These are phyloP conservation scores for Calonectria honghensis DNA, from an alignment of 2,329 filamentous ascomycete genomes.

Conservation along the genomic window DNA sequence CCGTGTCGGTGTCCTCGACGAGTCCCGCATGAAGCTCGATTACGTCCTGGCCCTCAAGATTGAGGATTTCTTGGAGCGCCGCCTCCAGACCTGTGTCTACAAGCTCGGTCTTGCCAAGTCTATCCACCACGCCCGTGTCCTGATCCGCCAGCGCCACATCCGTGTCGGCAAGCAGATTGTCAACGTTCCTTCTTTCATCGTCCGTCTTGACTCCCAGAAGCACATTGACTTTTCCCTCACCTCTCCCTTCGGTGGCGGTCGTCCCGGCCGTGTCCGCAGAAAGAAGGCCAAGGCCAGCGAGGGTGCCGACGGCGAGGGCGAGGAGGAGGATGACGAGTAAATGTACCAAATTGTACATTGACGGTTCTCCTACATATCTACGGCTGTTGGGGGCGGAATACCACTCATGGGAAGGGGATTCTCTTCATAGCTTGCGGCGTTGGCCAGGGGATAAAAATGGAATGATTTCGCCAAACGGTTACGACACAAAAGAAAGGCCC, in stretches of 20 bases:
- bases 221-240: conserved; percentile 99
- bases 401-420: conserved; percentile 63
- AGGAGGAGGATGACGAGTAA: conserved; percentile 89
- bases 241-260: conserved; percentile 98
- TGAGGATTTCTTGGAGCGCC: conserved; percentile 99
- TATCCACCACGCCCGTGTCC: conserved; percentile 99
- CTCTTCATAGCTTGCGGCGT: conserved; percentile 72
- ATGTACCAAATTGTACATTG: conserved; percentile 60
- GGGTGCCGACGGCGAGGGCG: conserved; percentile 86
- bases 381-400: conserved; percentile 59
- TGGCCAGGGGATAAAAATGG: conserved; percentile 69
- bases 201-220: conserved; percentile 99
- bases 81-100: conserved; percentile 99
- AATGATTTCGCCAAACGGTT: conserved; percentile 62
- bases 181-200: conserved; percentile 99
- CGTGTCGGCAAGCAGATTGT: conserved; percentile 99
- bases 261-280: conserved; percentile 97
- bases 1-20: conserved; percentile 99
- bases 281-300: conserved; percentile 99
- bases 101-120: conserved; percentile 99
- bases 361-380: conserved; percentile 57
- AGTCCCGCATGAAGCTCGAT: conserved; percentile 99
- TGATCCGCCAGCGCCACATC: conserved; percentile 99
- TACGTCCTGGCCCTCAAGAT: conserved; percentile 99
- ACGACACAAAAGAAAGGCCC: conserved; percentile 49